phyloP scores from a whole-genome alignment of 1,284 basidiomycete species.

The Microbotryum intermedium region DNA sequence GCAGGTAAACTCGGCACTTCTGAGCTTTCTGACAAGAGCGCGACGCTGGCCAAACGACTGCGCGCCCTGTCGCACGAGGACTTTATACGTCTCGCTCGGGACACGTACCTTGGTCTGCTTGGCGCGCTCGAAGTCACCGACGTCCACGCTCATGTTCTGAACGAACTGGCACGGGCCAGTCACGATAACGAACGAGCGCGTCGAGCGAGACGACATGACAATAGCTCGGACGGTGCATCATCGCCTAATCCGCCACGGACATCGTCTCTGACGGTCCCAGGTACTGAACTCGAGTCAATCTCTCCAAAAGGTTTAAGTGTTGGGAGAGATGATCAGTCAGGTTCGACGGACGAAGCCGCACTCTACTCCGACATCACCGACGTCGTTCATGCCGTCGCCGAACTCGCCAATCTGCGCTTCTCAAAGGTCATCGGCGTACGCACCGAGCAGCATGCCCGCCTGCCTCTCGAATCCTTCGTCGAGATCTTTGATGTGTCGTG shows the following conservation, averaged over 20 bases:
- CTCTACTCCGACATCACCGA: constrained; percentile 52
- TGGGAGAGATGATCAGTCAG: too few relatives aligned
- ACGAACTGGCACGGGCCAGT: constrained; percentile 49
- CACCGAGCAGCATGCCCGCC: constrained; percentile 63
- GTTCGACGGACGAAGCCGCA: constrained; percentile 3
- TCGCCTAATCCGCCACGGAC: too few relatives aligned
- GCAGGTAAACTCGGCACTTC: constrained; percentile 10
- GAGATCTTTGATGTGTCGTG: constrained; percentile 75
- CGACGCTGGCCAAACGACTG: constrained; percentile 51
- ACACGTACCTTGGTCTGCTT: constrained; percentile 59
- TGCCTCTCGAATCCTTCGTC: constrained; percentile 67
- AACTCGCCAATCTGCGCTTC: constrained; percentile 70
- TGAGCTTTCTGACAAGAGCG: constrained; percentile 37
- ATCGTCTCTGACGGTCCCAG: constrained; percentile 9
- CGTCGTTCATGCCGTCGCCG: constrained; percentile 66
- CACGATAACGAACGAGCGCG: constrained; percentile 5
- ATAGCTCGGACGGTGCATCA: neutral
- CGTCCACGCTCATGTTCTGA: constrained; percentile 54
- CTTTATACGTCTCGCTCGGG: constrained; percentile 57
- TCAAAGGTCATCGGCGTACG: constrained; percentile 70
- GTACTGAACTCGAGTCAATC: neutral
- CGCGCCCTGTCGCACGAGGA: constrained; percentile 59
- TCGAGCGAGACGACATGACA: constrained; percentile 2
- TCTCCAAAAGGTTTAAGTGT: too few relatives aligned
- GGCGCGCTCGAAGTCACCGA: constrained; percentile 64